These are phyloP conservation scores for Sisymbrium irio DNA, from an alignment of 345 rosid genomes.

Conservation along the genomic window DNA sequence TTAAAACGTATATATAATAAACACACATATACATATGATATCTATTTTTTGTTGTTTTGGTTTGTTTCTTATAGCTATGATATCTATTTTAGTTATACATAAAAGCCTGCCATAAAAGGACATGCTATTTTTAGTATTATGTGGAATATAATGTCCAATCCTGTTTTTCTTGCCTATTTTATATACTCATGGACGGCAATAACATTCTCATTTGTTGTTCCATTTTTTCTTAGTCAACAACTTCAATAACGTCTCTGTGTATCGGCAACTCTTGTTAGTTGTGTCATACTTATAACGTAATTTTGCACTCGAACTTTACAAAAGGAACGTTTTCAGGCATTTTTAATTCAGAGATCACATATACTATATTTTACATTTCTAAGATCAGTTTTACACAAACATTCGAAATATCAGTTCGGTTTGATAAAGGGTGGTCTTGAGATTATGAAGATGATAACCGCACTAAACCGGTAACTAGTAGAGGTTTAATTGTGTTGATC, in stretches of 20 bases:
- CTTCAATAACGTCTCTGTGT: slow-evolving; percentile 9
- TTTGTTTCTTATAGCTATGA: not conserved
- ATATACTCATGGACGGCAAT: slow-evolving; percentile 1
- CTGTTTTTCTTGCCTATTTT: slow-evolving; percentile 1
- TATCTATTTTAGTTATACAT: not conserved
- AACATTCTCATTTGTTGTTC: slow-evolving; percentile 13
- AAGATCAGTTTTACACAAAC: not conserved
- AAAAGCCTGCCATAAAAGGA: slow-evolving; percentile 12
- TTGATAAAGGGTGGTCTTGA: slow-evolving; percentile 51
- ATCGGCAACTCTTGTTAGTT: not conserved
- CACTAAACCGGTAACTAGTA: slow-evolving; percentile 15
- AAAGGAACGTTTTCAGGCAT: not conserved
- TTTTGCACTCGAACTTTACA: not conserved
- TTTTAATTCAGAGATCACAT: not conserved
- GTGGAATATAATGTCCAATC: slow-evolving; percentile 16
- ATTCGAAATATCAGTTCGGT: slow-evolving; percentile 40
- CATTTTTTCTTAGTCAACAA: slow-evolving; percentile 16
- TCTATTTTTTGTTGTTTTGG: not conserved
- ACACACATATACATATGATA: not conserved
- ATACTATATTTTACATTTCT: not conserved
- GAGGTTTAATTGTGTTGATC: slow-evolving; percentile 33
- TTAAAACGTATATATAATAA: not conserved
- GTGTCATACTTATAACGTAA: slow-evolving; percentile 12
- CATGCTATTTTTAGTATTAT: not conserved
- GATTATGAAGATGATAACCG: slow-evolving; percentile 16